Percentiles rank a stretch among this genome's conserved stretches.
Evolutionary conservation across 2,329 filamentous ascomycete species (phyloP).

Genomic region (Neobulgaria alba): DNA sequence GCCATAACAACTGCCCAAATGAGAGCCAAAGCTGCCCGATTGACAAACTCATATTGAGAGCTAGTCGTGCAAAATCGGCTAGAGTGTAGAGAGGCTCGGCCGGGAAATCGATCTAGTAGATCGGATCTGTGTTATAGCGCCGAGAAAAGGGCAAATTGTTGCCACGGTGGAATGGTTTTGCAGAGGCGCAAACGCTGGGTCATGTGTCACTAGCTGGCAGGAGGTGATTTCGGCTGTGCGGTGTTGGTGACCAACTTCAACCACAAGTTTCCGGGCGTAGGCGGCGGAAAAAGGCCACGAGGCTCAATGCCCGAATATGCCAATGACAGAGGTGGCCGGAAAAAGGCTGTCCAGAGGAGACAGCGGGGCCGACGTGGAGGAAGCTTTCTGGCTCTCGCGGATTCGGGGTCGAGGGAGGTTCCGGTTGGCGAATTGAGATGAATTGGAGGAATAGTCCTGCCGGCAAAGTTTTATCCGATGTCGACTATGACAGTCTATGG

Average conservation of each 20-base stretch:
- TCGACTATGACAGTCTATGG: background rate
- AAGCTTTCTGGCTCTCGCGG: background rate
- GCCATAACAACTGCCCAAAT: background rate
- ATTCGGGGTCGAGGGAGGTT: background rate
- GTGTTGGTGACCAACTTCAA: background rate
- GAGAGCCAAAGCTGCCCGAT: background rate
- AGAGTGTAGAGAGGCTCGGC: background rate
- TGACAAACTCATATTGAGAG: background rate
- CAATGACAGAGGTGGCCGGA: background rate
- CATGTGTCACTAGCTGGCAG: background rate
- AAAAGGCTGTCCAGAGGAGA: background rate
- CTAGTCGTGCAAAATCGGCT: background rate
- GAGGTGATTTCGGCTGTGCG: background rate
- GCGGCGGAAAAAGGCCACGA: background rate
- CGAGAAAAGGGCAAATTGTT: background rate
- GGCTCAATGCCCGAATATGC: background rate
- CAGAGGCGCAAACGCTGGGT: background rate
- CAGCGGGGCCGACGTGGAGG: background rate
- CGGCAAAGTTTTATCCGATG: background rate
- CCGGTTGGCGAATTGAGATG: background rate
- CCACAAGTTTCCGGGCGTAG: background rate
- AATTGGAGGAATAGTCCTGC: slow-evolving; percentile 4
- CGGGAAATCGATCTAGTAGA: background rate
- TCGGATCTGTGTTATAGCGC: background rate
- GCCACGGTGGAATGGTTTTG: background rate